Conservation (phyloP, 2,329 filamentous ascomycete genomes). For the Chaetothyriales sp. region DNA sequence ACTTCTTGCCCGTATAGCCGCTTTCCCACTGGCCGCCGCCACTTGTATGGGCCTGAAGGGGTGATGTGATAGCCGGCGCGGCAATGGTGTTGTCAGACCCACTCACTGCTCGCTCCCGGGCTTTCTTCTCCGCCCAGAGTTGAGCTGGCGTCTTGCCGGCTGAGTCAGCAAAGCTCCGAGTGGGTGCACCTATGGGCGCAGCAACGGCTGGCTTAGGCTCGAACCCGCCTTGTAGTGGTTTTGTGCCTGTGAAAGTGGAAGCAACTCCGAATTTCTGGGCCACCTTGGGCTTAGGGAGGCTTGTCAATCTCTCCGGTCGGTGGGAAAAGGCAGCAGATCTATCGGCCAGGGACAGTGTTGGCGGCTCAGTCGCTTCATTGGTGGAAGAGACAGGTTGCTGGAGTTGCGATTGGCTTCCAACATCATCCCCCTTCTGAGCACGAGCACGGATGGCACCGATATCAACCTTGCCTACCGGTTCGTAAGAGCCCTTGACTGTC, state of each 20-base stretch:
- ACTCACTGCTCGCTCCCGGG: conserved; percentile 49
- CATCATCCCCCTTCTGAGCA: conserved; percentile 48
- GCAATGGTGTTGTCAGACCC: conserved; percentile 37
- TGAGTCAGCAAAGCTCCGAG: conserved; percentile 84
- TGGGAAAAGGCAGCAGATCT: conserved; percentile 57
- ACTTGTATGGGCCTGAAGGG: conserved; percentile 53
- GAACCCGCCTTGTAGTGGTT: conserved; percentile 60
- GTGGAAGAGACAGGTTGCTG: conserved; percentile 30
- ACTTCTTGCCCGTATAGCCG: conserved; percentile 76
- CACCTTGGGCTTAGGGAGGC: conserved; percentile 86
- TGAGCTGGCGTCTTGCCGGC: conserved; percentile 94
- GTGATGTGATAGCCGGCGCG: conserved; percentile 29
- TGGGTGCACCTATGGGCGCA: conserved; percentile 60
- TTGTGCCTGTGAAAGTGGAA: conserved; percentile 69
- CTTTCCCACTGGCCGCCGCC: conserved; percentile 73
- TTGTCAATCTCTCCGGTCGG: conserved; percentile 62
- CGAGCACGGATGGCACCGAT: conserved; percentile 83
- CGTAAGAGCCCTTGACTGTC: conserved; percentile 80
- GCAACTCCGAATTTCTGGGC: conserved; percentile 70
- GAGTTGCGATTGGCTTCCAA: conserved; percentile 19
- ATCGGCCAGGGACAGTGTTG: conserved; percentile 54
- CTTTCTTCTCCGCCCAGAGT: conserved; percentile 95
- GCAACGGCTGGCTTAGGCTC: conserved; percentile 42
- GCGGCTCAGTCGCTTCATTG: conserved; percentile 33
- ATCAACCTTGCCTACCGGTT: conserved; percentile 91